Evolutionary conservation across 768 basidiomycete genomes (phyloP), one percentile per base, ranked within the genome.

Genomic region (Mycena amicta): DNA sequence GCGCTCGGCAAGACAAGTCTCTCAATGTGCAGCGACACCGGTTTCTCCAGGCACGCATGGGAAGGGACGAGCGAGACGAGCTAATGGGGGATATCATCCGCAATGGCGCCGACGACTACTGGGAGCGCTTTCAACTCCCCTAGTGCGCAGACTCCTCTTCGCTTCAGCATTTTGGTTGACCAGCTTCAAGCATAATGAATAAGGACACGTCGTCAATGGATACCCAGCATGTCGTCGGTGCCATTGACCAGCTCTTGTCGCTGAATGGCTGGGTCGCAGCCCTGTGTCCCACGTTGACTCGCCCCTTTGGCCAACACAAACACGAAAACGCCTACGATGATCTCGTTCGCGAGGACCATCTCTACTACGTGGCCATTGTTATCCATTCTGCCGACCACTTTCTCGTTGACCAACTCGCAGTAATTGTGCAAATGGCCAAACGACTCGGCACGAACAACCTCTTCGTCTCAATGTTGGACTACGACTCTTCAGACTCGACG

Each of bases 331-430:
- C 90, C 20, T 98, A 94, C 72, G 92, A 93, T 66, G 95, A 95
- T 72, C 87, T 99, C 60, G 86, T 89, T 25, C 81, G 81, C 30
- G 83, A 89, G 53, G 88, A 92, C 65, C 88, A 90, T 64, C 80
- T 98, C 18, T 99, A 98, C 79, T 99, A 89, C 72, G 83, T 99
- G 62, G 95, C 93, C 56, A 90, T 98, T 65, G 85, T 95, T 63
- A 91, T 99, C 45, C 96, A 99, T 73, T 96, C 94, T 3, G 97
- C 97, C 2, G 97, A 99, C 78, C 97, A 99, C 71, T 99, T 99
- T 77, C 85, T 98, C 53, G 92, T 98, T 63, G 97, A 98, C 76
- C 97, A 99, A 72, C 87, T 99, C 46, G 93, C 97, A 20, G 93
- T 97, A 66, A 98, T 99, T 64, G 91, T 99, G 8, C 97, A 99